Percentiles rank a stretch among this genome's conserved stretches.
These are phyloP conservation scores for Ustilago tritici DNA, from an alignment of 1,284 basidiomycete species.

Conservation along the genomic window DNA sequence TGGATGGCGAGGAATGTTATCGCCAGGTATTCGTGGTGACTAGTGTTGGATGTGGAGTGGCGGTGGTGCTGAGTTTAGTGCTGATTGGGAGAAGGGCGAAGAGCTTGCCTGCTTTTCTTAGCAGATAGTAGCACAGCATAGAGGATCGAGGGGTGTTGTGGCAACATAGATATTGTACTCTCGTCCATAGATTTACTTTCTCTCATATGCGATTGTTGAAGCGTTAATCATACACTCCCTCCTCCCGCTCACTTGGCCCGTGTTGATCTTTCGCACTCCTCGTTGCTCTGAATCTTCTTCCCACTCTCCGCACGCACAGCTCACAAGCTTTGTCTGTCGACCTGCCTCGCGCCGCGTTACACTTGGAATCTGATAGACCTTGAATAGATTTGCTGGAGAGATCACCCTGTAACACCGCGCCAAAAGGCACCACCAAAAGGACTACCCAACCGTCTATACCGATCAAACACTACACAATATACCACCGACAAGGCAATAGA, in stretches of 20 bases:
- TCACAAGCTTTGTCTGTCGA: too few relatives aligned
- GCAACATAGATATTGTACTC: too few relatives aligned
- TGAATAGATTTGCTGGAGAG: too few relatives aligned
- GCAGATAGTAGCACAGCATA: background rate
- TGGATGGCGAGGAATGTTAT: slow-evolving; percentile 67
- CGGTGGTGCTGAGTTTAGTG: slow-evolving; percentile 50
- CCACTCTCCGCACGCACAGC: too few relatives aligned
- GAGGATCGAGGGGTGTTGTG: too few relatives aligned
- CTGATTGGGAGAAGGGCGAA: slow-evolving; percentile 47
- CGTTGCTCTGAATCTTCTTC: too few relatives aligned
- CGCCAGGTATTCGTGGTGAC: slow-evolving; percentile 63
- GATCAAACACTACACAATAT: slow-evolving; percentile 29
- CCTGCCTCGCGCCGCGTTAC: too few relatives aligned
- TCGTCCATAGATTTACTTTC: too few relatives aligned
- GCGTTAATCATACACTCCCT: background rate
- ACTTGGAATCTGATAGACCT: too few relatives aligned
- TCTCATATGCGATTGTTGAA: background rate
- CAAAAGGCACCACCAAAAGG: slow-evolving; percentile 26
- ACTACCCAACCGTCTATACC: slow-evolving; percentile 25
- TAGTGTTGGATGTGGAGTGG: slow-evolving; percentile 45
- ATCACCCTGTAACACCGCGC: background rate
- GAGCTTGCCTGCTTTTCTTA: slow-evolving; percentile 12
- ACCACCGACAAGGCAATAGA: background rate
- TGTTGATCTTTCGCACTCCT: too few relatives aligned
- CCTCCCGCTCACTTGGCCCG: too few relatives aligned